Evolutionary conservation across 2,329 filamentous ascomycete species (phyloP), one percentile per base, ranked within the genome.

Genomic region (Myrmaecium sp.): DNA sequence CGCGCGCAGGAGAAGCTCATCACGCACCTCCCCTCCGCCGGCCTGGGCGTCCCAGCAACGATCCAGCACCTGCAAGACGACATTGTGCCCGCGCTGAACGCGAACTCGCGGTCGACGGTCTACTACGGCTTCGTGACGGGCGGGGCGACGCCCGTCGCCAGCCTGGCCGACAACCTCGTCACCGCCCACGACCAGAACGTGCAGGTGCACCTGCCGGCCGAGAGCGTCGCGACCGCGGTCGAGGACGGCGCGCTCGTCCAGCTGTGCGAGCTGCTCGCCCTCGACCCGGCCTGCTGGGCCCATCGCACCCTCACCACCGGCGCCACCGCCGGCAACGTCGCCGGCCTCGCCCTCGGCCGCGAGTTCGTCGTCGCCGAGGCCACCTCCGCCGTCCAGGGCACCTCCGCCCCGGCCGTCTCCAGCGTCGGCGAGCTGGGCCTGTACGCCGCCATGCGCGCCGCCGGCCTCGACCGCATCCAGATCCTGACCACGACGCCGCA

Each of bases 61-160:
- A 45, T 54, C 23, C 35, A 43, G 5, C 63, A 67, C 36, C 38
- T 67, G 3, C 35, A 49, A 4, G 33, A 52, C 5, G 58, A 64
- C 16, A 42, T 68, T 5, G 45, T 47, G 3, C 60, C 60, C 5
- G 76, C 64, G 1, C 63, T 89, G 32, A 82, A 74, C 39, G 65
- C 61, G 10, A 66, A 70, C 41, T 73, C 69, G 36, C 62, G 43
- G 16, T 52, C 51, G 6, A 38, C 47, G 13, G 43, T 45, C 30
- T 92, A 91, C 59, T 91, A 81, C 48, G 84, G 82, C 32, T 93
- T 94, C 47, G 77, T 94, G 5, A 92, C 75, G 0, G 86, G 86
- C 23, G 78, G 81, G 9, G 61, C 65, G 5, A 78, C 84, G 0
- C 80, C 82, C 5, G 70, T 82, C 14, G 83, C 83, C 17, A 65